Evolutionary conservation across 108 stramenopile species (phyloP).

Genomic region (Aurantiochytrium sp.): DNA sequence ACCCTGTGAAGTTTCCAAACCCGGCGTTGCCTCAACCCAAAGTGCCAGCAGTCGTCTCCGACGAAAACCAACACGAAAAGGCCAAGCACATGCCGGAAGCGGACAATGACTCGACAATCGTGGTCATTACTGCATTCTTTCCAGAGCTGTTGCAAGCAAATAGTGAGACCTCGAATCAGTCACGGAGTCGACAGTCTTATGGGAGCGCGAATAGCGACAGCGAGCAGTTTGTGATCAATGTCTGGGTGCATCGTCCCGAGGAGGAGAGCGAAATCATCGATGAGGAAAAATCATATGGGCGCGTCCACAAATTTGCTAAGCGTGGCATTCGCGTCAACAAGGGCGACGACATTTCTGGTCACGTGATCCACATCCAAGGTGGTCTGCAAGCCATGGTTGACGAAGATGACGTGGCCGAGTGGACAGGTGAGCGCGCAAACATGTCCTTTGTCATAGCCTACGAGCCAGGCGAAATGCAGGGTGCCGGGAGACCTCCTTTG

Average conservation of each 20-base stretch:
- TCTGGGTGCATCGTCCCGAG: not conserved
- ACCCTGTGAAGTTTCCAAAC: too few species aligned
- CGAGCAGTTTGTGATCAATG: not conserved
- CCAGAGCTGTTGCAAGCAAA: too few species aligned
- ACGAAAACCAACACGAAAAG: too few species aligned
- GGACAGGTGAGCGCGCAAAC: not conserved
- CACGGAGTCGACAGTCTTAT: too few species aligned
- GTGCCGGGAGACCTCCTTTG: not conserved
- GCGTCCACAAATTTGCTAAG: not conserved
- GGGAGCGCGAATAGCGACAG: too few species aligned
- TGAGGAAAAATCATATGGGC: not conserved
- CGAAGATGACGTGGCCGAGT: not conserved
- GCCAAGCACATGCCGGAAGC: too few species aligned
- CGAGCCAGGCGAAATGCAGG: not conserved
- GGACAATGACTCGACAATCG: too few species aligned
- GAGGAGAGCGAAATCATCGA: not conserved
- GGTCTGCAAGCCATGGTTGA: not conserved
- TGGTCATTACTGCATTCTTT: too few species aligned
- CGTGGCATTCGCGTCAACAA: not conserved
- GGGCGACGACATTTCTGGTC: not conserved
- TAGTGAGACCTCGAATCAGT: too few species aligned
- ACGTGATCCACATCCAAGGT: not conserved
- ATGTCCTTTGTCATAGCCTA: not conserved
- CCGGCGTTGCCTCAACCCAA: too few species aligned
- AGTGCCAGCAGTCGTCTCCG: too few species aligned